These are phyloP conservation scores for Pseudotsuga menziesii DNA, from an alignment of 75 land plant genomes.

Conservation along the genomic window DNA sequence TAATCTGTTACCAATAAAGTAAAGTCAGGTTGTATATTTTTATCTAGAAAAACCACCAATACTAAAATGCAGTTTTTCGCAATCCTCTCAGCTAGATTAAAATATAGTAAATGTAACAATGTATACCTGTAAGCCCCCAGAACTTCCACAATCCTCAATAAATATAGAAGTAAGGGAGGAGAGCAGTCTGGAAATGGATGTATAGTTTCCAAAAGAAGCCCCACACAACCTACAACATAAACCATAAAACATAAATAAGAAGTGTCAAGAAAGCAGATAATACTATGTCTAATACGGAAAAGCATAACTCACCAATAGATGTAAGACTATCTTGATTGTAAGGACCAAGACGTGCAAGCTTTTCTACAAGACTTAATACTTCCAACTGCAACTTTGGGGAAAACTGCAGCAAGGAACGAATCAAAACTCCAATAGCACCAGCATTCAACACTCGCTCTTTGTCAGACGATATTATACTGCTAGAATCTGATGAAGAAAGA, in stretches of 20 bases:
- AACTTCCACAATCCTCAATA: constrained; percentile 75
- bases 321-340: constrained; percentile 91
- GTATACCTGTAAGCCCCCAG: constrained; percentile 91
- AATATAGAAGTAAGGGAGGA: constrained; percentile 56
- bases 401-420: constrained; percentile 57
- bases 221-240: constrained; percentile 71
- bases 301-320: constrained; percentile 58
- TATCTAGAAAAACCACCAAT: background rate
- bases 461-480: constrained; percentile 15
- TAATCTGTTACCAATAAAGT: constrained; percentile 43
- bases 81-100: background rate
- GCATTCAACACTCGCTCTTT: constrained; percentile 70
- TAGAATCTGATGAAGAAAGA: constrained; percentile 23
- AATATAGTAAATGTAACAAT: constrained; percentile 4
- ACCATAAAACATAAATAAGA: background rate
- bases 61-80: constrained; percentile 1
- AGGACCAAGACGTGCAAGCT: constrained; percentile 63
- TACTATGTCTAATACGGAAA: background rate
- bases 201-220: constrained; percentile 80
- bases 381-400: constrained; percentile 89
- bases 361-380: constrained; percentile 62
- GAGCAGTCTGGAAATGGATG: constrained; percentile 59
- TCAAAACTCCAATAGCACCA: constrained; percentile 67
- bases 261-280: background rate
- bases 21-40: background rate